phyloP scores from a whole-genome alignment of 2,329 filamentous ascomycete genomes.

The Arthrobotrys musiformis region DNA sequence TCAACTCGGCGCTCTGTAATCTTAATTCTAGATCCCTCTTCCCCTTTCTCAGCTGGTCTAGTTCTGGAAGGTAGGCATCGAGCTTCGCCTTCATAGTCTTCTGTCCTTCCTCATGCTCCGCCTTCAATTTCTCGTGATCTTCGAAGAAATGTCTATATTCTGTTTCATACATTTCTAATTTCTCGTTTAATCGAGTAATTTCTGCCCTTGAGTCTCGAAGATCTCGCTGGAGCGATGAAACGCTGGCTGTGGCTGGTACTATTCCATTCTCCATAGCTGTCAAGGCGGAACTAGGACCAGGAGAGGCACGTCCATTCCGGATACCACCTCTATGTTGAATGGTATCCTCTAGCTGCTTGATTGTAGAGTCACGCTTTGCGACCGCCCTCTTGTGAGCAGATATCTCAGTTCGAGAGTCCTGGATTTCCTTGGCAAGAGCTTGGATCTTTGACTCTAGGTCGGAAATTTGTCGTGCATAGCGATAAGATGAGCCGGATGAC shows the following conservation, averaged over 20 bases:
- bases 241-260: slow-evolving; percentile 9
- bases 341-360: slow-evolving; percentile 39
- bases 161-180: slow-evolving; percentile 51
- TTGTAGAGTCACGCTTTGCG: slow-evolving; percentile 41
- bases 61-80: slow-evolving; percentile 19
- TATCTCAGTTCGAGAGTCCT: slow-evolving; percentile 35
- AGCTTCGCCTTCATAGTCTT: slow-evolving; percentile 29
- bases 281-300: slow-evolving; percentile 20
- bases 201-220: slow-evolving; percentile 40
- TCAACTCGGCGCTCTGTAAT: slow-evolving; percentile 44
- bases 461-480: slow-evolving; percentile 37
- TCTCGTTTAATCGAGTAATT: slow-evolving; percentile 35
- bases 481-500: slow-evolving; percentile 31
- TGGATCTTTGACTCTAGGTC: slow-evolving; percentile 47
- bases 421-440: slow-evolving; percentile 35
- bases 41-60: slow-evolving; percentile 36
- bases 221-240: slow-evolving; percentile 26
- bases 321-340: slow-evolving; percentile 30
- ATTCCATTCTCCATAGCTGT: slow-evolving; percentile 26
- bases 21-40: slow-evolving; percentile 35
- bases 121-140: slow-evolving; percentile 43
- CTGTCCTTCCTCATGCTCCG: slow-evolving; percentile 38
- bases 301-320: slow-evolving; percentile 40
- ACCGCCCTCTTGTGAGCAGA: slow-evolving; percentile 26
- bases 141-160: slow-evolving; percentile 51